phyloP scores from a whole-genome alignment of 805 yeast species.

The Teunomyces funiuensis region DNA sequence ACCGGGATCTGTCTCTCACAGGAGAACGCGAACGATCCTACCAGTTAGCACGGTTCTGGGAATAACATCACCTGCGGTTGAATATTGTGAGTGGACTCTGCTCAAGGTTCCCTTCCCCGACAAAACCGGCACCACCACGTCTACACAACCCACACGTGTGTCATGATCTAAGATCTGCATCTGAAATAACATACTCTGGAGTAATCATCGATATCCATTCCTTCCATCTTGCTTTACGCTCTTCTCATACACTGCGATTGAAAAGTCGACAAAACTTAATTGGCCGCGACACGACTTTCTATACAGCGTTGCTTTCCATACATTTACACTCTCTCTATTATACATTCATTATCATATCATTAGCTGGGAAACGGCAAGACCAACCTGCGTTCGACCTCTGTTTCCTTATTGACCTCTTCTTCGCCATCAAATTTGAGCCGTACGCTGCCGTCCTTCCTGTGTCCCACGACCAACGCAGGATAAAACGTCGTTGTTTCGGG shows the following conservation, averaged over 20 bases:
- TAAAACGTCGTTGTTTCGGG: constrained; percentile 98
- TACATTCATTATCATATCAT: constrained; percentile 1
- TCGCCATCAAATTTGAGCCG: constrained; percentile 90
- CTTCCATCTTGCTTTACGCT: constrained; percentile 43
- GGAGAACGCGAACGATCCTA: constrained; percentile 31
- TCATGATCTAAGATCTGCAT: too few relatives aligned
- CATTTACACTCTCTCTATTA: too few relatives aligned
- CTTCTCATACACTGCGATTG: neutral
- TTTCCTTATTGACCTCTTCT: constrained; percentile 93
- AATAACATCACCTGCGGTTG: constrained; percentile 7
- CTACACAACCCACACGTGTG: neutral
- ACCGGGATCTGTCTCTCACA: constrained; percentile 20
- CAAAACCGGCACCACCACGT: neutral
- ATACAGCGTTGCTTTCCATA: too few relatives aligned
- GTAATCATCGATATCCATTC: constrained; percentile 63
- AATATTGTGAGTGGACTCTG: neutral
- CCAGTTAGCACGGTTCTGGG: neutral
- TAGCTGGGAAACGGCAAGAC: constrained; percentile 70
- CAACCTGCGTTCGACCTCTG: constrained; percentile 82
- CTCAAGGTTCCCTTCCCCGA: neutral
- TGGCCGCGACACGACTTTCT: neutral
- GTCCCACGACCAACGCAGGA: constrained; percentile 86
- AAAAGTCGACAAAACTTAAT: neutral
- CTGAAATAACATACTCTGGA: constrained; percentile 49
- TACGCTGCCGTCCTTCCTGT: constrained; percentile 72